These are phyloP conservation scores for Marasmius sp. DNA, from an alignment of 1,284 basidiomycete species.

Conservation along the genomic window DNA sequence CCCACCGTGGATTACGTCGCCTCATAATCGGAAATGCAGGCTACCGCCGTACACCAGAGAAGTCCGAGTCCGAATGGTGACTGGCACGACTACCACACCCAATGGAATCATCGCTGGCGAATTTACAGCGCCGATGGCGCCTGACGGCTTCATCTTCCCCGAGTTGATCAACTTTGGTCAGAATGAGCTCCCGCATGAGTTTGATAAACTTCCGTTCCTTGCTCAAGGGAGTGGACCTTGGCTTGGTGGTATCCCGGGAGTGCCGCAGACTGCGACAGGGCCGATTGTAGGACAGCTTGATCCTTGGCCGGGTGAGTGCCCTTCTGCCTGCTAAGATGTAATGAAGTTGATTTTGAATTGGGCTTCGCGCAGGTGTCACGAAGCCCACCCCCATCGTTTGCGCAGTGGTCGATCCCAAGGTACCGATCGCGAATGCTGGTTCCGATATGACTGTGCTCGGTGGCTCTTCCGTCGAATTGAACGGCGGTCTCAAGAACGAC, in stretches of 20 bases:
- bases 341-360: background rate
- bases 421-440: constrained; percentile 16
- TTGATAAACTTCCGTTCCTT: constrained; percentile 13
- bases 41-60: constrained; percentile 16
- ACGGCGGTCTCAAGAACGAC: constrained; percentile 11
- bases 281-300: constrained; percentile 17
- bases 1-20: background rate
- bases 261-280: constrained; percentile 13
- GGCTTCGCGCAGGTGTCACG: background rate
- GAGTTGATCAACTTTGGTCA: constrained; percentile 15
- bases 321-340: background rate
- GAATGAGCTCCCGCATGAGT: constrained; percentile 14
- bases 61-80: constrained; percentile 13
- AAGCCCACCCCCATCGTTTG: constrained; percentile 8
- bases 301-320: constrained; percentile 16
- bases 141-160: constrained; percentile 14
- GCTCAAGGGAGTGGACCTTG: constrained; percentile 16
- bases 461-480: constrained; percentile 9
- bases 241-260: constrained; percentile 18
- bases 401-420: constrained; percentile 10
- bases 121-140: constrained; percentile 13
- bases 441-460: constrained; percentile 13
- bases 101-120: constrained; percentile 15
- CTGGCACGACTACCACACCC: constrained; percentile 11
- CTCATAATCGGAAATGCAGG: background rate